Base-by-base conservation (phyloP, 2,329 filamentous ascomycete species). In the Basipetospora chlamydospora region DNA sequence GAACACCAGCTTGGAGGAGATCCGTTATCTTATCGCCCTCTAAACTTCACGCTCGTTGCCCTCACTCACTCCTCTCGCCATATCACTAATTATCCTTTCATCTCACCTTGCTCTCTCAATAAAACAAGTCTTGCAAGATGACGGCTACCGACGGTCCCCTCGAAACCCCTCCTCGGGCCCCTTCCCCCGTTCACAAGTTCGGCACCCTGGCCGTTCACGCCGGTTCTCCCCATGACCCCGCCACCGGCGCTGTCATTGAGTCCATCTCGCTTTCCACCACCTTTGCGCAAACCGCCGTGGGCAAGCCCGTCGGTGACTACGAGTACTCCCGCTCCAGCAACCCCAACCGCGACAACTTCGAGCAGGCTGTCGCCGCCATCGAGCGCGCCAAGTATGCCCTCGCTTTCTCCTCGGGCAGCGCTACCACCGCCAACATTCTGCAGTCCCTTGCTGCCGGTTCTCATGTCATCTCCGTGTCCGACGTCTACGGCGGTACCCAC, bases 401-500 rank as follows among this genome's bases (percentile, higher is more conserved):
- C 38, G 88, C 90, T 44, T 98, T 95, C 63, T 80, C 83, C 30
- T 95, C 86, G 18, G 90, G 90, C 49, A 93, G 84, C 47, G 88
- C 90, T 29, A 86, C 90, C 38, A 98, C 90, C 1, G 88, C 90
- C 42, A 84, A 74, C 48, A 85, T 98, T 52, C 74, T 98, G 40
- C 90, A 96, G 63, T 90, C 83, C 47, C 73, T 98, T 40, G 86
- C 88, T 17, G 70, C 81, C 10, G 87, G 86, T 43, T 90, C 84
- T 33, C 90, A 98, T 62, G 84, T 98, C 50, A 79, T 98, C 49
- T 95, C 86, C 42, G 85, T 98, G 33, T 93, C 86, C 31, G 90
- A 98, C 57, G 87, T 98, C 49, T 98, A 98, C 58, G 90, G 90
- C 48, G 90, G 90, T 48, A 98, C 90, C 28, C 90, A 98, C 64